phyloP scores from a whole-genome alignment of 306 rosid species.

The Dryas octopetala region DNA sequence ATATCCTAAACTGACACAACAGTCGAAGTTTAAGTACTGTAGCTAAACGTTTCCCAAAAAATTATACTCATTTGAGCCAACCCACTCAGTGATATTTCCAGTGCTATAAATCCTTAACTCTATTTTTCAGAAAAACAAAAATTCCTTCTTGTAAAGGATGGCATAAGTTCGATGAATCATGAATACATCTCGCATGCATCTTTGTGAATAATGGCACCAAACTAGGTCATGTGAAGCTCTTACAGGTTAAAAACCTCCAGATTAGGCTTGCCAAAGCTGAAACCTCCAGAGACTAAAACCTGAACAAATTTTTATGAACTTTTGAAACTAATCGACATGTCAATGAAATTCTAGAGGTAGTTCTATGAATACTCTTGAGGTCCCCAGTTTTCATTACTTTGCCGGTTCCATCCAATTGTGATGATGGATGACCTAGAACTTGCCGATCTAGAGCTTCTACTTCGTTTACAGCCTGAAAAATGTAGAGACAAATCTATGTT shows the following conservation, averaged over 20 bases:
- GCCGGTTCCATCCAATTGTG: constrained; percentile 29
- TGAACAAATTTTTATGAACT: constrained; percentile 73
- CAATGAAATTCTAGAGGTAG: constrained; percentile 61
- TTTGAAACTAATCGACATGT: constrained; percentile 77
- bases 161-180: too few relatives aligned
- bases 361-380: constrained; percentile 46
- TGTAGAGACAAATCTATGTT: not conserved
- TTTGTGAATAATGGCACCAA: too few relatives aligned
- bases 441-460: constrained; percentile 41
- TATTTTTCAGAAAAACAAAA: too few relatives aligned
- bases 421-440: constrained; percentile 20
- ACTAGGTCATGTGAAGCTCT: not conserved
- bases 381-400: constrained; percentile 29
- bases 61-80: too few relatives aligned
- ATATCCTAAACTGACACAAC: too few relatives aligned
- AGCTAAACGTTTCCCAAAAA: too few relatives aligned
- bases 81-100: too few relatives aligned
- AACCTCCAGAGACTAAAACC: constrained; percentile 32
- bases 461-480: constrained; percentile 67
- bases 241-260: not conserved
- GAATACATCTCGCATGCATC: too few relatives aligned
- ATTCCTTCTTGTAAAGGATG: too few relatives aligned
- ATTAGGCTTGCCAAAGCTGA: not conserved
- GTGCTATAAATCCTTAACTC: too few relatives aligned
- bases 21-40: too few relatives aligned